Base-by-base conservation (phyloP, 2,329 filamentous ascomycete genomes). In the Rutstroemia sp. region DNA sequence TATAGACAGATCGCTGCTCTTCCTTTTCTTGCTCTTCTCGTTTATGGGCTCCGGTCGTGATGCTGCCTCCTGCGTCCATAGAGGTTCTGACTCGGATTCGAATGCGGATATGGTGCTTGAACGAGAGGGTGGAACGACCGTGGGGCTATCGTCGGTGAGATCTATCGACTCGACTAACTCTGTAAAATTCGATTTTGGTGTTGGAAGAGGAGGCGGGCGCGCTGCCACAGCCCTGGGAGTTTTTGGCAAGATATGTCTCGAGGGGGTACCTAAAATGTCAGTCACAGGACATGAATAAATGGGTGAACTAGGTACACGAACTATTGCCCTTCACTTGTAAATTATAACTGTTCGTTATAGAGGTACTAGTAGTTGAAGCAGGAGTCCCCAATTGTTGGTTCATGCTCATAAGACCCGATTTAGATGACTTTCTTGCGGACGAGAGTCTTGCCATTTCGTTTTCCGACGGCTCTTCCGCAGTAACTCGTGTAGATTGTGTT, bases 121-220 rank as follows among this genome's bases (percentile, higher is more conserved):
- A 23, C 58, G 60, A 7, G 55, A 46, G 2, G 39, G 38, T 18
- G 53, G 46, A 25, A 34, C 38, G 12, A 37, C 52, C 21, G 42
- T 54, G 21, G 50, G 41, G 48, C 54, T 60, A 47, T 70, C 68
- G 4, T 62, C 63, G 30, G 68, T 70, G 18, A 70, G 54, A 57
- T 71, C 69, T 27, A 71, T 60, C 0, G 67, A 63, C 38, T 70
- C 66, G n/a, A 68, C 47, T 18, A 51, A 27, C 57, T n/a, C 61
- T 49, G 27, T 52, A 42, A 19, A 62, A 63, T 53, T 34, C 37
- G 59, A 67, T 64, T 56, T 65, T 45, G 61, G 72, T 51, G 61
- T 72, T 62, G 65, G 70, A 57, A 65, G 70, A 59, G 60, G 66
- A 49, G 62, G 65, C 25, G 67, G 59, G 45, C 58, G 59, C 58